Percentiles rank a stretch among this genome's conserved stretches.
phyloP scores from a whole-genome alignment of 2,329 filamentous ascomycete genomes.

The Pseudocercospora vitis region DNA sequence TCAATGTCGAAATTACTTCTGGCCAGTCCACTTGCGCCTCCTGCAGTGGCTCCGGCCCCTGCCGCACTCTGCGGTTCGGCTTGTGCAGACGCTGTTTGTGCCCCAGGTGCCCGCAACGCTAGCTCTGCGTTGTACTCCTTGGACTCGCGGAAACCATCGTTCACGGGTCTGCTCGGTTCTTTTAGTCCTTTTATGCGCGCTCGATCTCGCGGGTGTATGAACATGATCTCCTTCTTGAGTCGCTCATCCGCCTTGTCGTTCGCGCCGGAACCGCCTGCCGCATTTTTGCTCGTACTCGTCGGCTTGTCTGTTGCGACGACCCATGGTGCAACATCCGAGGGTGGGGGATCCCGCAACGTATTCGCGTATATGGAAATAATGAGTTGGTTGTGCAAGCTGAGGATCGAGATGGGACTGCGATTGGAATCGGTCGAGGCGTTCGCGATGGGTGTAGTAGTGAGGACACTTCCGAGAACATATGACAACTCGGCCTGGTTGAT shows the following conservation, averaged over 20 bases:
- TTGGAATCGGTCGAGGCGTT: conserved; percentile 22
- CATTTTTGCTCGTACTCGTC: conserved; percentile 63
- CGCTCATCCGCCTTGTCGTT: conserved; percentile 64
- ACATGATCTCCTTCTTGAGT: conserved; percentile 65
- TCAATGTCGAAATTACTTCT: conserved; percentile 62
- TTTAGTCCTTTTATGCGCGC: conserved; percentile 47
- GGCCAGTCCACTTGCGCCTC: conserved; percentile 18
- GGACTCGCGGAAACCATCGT: conserved; percentile 30
- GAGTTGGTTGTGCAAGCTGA: conserved; percentile 62
- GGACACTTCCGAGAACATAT: conserved; percentile 56
- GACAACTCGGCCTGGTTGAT: conserved; percentile 61
- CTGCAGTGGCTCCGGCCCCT: conserved; percentile 13
- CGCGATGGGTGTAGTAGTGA: conserved; percentile 52
- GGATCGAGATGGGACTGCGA: conserved; percentile 28
- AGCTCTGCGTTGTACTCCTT: conserved; percentile 34
- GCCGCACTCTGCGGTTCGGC: conserved; percentile 28
- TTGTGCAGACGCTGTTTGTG: conserved; percentile 16
- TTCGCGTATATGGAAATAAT: conserved; percentile 61
- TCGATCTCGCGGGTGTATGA: conserved; percentile 59
- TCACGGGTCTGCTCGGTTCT: conserved; percentile 21
- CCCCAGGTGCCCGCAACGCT: conserved; percentile 27
- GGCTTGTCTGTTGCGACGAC: conserved; percentile 72
- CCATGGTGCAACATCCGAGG: conserved; percentile 61
- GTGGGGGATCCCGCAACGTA: conserved; percentile 59
- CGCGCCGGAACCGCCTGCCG: conserved; percentile 43